Evolutionary conservation across 345 rosid species (phyloP).

Genomic region (Conringia planisiliqua): DNA sequence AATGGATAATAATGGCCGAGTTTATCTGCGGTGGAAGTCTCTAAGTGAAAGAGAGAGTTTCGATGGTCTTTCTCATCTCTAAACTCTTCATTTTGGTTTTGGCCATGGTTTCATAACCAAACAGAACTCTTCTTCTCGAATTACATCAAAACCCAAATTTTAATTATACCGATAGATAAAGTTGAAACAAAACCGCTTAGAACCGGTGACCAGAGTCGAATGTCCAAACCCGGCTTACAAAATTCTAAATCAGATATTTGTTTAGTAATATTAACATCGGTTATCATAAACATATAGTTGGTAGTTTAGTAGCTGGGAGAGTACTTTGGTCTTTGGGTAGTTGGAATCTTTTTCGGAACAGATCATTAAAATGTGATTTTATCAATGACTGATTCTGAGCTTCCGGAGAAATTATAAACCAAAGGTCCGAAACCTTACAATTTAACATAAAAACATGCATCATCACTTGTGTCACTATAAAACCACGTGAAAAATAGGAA

Average conservation of each 20-base stretch:
- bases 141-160: neutral
- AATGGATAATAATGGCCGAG: neutral
- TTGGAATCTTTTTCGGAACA: no score
- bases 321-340: no score
- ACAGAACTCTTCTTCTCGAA: neutral
- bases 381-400: no score
- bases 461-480: neutral
- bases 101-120: neutral
- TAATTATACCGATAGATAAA: neutral
- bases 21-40: neutral
- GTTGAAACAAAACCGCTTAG: neutral
- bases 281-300: no score
- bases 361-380: no score
- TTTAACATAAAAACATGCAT: neutral
- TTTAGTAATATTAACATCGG: no score
- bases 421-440: no score
- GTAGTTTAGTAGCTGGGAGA: no score
- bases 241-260: no score
- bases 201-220: neutral
- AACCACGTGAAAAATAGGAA: neutral
- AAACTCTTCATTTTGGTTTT: neutral
- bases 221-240: neutral
- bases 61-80: neutral
- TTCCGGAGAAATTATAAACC: no score
- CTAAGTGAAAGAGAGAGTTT: neutral